Base-by-base conservation (phyloP, 2,329 filamentous ascomycete species). In the Trichothecium roseum region DNA sequence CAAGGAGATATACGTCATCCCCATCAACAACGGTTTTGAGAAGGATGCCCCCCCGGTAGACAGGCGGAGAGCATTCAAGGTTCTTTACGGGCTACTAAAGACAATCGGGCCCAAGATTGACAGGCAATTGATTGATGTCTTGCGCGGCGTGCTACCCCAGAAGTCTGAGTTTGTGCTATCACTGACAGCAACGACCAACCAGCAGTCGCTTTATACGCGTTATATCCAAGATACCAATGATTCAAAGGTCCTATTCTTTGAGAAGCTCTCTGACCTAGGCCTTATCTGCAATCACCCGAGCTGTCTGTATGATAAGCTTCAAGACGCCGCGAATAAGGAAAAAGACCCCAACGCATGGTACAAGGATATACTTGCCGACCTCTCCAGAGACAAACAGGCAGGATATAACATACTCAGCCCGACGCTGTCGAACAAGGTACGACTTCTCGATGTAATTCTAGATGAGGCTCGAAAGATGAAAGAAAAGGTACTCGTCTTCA, bases 111-210 rank as follows among this genome's bases (percentile, higher is more conserved):
- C 85, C 5, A 93, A 93, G 55, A 76, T 94, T 13, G 68, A 88
- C 48, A 75, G 88, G 18, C 75, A 72, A 7, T 85, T 83, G 34
- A 80, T 86, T 40, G 26, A 54, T 58, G 13, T 69, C 70, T 3
- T 75, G 70, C 5, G 62, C 94, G 30, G 69, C 71, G 41, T 63
- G 28, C 62, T 94, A 30, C 84, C 83, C 3, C 62, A 65, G 0
- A 95, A 94, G 53, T 72, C 70, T 7, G 88, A 95, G 50, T 94
- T 89, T 49, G 72, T 93, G 20, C 70, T 95, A 36, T 82, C 70
- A 3, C 64, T 94, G 5, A 74, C 80, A 6, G 62, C 91, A 9
- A 84, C 82, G 0, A 47, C 60, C 0, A 32, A 82, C 2, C 88
- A 95, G 54, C 59, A 55, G 30, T 47, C 61, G 3, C 66, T 78